phyloP scores from a whole-genome alignment of 73 alveolate genomes.

The Diophrys appendiculata region DNA sequence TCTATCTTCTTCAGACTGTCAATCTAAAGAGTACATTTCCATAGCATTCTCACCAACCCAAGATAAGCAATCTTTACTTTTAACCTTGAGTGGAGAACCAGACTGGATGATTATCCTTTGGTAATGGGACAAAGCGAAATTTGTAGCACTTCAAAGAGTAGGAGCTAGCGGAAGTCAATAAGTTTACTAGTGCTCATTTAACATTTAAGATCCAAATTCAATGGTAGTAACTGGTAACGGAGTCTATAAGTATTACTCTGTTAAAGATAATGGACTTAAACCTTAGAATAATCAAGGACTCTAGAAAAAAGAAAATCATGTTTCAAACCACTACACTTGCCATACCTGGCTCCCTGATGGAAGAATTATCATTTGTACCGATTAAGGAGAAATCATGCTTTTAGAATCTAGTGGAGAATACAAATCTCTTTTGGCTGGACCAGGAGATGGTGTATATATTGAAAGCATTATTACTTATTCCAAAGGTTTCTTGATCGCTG shows the following conservation, averaged over 20 bases:
- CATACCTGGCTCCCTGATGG: slow-evolving; percentile 89
- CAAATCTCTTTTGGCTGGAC: slow-evolving; percentile 65
- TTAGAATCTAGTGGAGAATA: slow-evolving; percentile 84
- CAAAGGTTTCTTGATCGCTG: slow-evolving; percentile 76
- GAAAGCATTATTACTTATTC: slow-evolving; percentile 54
- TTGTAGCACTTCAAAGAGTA: slow-evolving; percentile 45
- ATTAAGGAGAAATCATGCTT: slow-evolving; percentile 81
- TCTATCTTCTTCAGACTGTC: slow-evolving; percentile 63
- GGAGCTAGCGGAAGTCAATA: slow-evolving; percentile 50
- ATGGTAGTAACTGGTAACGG: slow-evolving; percentile 76
- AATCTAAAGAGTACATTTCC: slow-evolving; percentile 67
- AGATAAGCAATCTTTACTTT: slow-evolving; percentile 66
- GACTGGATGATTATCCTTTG: slow-evolving; percentile 83
- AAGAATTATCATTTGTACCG: slow-evolving; percentile 87
- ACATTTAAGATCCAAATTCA: slow-evolving; percentile 48
- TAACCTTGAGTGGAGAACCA: slow-evolving; percentile 84
- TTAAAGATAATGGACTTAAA: slow-evolving; percentile 62
- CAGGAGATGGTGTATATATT: slow-evolving; percentile 69
- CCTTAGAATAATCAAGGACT: slow-evolving; percentile 60
- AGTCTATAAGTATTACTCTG: slow-evolving; percentile 67
- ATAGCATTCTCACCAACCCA: slow-evolving; percentile 77
- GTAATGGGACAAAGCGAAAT: slow-evolving; percentile 83
- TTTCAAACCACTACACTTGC: slow-evolving; percentile 70
- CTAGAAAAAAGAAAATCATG: slow-evolving; percentile 68
- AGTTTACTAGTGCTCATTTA: slow-evolving; percentile 74